These are phyloP conservation scores for Phoenix roebelenii DNA, from an alignment of 176 grass and related monocot species.

Conservation along the genomic window DNA sequence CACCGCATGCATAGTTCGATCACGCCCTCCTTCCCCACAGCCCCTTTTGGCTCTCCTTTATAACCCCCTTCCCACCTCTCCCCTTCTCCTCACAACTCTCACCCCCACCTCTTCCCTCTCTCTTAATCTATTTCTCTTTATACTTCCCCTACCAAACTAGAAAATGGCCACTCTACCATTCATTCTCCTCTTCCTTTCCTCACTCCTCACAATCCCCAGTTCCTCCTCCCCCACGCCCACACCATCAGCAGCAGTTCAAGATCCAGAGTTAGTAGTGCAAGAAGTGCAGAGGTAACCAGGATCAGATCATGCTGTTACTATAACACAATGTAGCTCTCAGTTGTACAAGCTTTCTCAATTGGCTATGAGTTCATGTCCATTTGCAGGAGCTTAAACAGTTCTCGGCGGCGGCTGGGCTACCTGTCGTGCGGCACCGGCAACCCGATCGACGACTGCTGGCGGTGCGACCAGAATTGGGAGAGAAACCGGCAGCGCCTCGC, in stretches of 20 bases:
- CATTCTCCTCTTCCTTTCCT: not conserved
- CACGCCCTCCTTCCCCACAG: no score
- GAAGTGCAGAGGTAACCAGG: not conserved
- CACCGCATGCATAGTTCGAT: no score
- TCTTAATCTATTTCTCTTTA: no score
- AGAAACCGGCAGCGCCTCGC: slow-evolving; percentile 15
- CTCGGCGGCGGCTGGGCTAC: slow-evolving; percentile 8
- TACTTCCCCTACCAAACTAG: no score
- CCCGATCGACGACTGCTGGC: slow-evolving; percentile 22
- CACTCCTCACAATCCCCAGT: not conserved
- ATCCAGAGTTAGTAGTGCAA: not conserved
- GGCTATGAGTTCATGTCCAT: no score
- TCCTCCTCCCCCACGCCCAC: not conserved
- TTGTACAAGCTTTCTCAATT: not conserved
- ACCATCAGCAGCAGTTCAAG: not conserved
- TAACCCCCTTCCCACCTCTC: no score
- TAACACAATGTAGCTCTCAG: not conserved
- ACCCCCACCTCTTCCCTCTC: no score
- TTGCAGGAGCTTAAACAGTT: slow-evolving; percentile 7
- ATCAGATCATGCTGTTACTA: not conserved
- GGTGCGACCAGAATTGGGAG: slow-evolving; percentile 7
- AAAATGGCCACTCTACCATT: no score
- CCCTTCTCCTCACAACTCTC: no score
- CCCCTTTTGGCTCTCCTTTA: no score
- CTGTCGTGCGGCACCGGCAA: slow-evolving; percentile 14